Conservation (phyloP, 192 early-diverging fungal genomes). For the Chytriomyces sp. region DNA sequence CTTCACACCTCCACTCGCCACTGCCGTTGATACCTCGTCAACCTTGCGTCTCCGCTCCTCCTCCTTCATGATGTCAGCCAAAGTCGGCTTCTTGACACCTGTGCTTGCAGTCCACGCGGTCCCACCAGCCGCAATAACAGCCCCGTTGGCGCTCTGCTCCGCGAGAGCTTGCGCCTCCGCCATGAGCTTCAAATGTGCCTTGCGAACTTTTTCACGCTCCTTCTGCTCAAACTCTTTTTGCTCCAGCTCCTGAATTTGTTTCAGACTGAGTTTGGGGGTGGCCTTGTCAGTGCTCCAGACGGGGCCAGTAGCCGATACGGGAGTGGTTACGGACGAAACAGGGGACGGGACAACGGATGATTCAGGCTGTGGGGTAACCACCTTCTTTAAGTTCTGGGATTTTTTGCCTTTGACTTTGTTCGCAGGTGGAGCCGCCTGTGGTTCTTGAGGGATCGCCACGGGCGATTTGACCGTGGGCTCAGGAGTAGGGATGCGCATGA, state of each 20-base stretch:
- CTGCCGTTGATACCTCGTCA: slow-evolving; percentile 33
- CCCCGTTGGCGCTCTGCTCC: slow-evolving; percentile 35
- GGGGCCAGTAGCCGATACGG: slow-evolving; percentile 9
- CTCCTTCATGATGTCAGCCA: slow-evolving; percentile 57
- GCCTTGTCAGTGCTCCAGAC: slow-evolving; percentile 15
- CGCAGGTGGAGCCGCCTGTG: neutral
- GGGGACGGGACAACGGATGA: slow-evolving; percentile 6
- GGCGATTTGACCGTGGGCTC: neutral
- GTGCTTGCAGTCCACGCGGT: slow-evolving; percentile 29
- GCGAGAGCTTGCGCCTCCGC: slow-evolving; percentile 45
- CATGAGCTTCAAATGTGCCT: slow-evolving; percentile 40
- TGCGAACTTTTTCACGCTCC: slow-evolving; percentile 38
- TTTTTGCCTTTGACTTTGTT: slow-evolving; percentile 11
- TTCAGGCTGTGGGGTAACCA: neutral
- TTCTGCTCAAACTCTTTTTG: slow-evolving; percentile 28
- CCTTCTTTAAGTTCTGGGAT: slow-evolving; percentile 18
- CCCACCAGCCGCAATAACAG: slow-evolving; percentile 11
- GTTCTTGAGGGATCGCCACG: neutral
- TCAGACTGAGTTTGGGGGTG: slow-evolving; percentile 45
- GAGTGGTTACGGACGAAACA: slow-evolving; percentile 12
- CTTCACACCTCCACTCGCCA: slow-evolving; percentile 38
- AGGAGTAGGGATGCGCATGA: neutral
- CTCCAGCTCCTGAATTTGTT: slow-evolving; percentile 58
- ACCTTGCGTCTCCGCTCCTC: slow-evolving; percentile 43
- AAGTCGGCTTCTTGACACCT: slow-evolving; percentile 30